phyloP scores from a whole-genome alignment of 257 asterid species.

The Ligustrum vulgare region DNA sequence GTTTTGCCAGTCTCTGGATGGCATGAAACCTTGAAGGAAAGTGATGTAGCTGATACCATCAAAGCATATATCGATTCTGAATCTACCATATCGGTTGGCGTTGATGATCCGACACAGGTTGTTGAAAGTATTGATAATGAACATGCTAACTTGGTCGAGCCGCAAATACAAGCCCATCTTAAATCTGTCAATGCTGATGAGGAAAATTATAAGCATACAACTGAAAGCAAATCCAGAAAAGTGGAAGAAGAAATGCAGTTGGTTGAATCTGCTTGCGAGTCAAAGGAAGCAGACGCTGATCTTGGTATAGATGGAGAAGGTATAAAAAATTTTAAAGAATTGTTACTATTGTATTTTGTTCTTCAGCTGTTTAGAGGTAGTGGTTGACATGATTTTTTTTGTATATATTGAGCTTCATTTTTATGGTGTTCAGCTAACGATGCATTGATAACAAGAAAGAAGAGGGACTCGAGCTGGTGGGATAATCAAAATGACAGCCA shows the following conservation, averaged over 20 bases:
- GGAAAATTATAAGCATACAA: constrained; percentile 10
- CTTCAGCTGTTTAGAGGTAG: neutral
- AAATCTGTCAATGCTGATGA: constrained; percentile 8
- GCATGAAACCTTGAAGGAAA: constrained; percentile 34
- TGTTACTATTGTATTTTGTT: neutral
- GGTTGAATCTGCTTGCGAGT: constrained; percentile 3
- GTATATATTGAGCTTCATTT: neutral
- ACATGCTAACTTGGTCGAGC: constrained; percentile 15
- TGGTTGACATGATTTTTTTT: neutral
- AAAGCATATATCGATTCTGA: constrained; percentile 44
- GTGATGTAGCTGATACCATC: constrained; percentile 45
- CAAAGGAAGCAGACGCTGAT: constrained; percentile 5
- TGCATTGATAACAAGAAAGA: neutral
- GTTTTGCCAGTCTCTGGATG: constrained; percentile 24
- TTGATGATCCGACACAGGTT: constrained; percentile 24
- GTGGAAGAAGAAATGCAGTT: constrained; percentile 14
- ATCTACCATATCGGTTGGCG: constrained; percentile 30
- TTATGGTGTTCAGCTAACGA: constrained; percentile 12
- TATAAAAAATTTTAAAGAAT: neutral
- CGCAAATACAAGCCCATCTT: constrained; percentile 9
- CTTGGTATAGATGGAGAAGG: constrained; percentile 10
- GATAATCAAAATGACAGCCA: constrained; percentile 6
- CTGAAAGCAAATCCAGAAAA: constrained; percentile 27
- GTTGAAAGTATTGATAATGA: neutral
- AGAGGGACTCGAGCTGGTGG: constrained; percentile 11